Conservation (phyloP, 129 eudicot species). For the Gnaphalium uliginosum region DNA sequence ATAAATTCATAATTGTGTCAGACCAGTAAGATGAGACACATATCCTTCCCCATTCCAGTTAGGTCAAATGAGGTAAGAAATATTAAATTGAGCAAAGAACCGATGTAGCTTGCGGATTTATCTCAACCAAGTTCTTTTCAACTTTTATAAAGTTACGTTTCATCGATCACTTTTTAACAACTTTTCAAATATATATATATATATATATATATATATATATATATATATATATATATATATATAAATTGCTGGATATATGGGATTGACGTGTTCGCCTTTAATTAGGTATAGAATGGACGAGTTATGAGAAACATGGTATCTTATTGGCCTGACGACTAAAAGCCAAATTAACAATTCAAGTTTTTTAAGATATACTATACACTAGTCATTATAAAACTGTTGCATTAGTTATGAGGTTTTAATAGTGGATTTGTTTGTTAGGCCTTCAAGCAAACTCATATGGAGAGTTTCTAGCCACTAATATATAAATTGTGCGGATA, state of each 20-base stretch:
- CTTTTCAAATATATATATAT: conserved; percentile 1
- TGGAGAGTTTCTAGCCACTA: conserved; percentile 31
- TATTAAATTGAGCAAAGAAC: conserved; percentile 12
- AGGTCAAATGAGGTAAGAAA: conserved; percentile 25
- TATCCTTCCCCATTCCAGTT: conserved; percentile 21
- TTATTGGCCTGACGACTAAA: conserved; percentile 44
- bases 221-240: too few relatives aligned
- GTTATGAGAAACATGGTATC: conserved; percentile 24
- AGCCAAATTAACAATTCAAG: conserved; percentile 17
- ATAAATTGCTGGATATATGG: conserved; percentile 33
- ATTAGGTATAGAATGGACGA: conserved; percentile 43
- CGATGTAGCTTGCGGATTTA: conserved; percentile 14
- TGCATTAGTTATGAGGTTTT: conserved; percentile 4
- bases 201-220: conserved; percentile 28
- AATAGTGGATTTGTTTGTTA: conserved; percentile 18
- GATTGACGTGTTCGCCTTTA: conserved; percentile 37
- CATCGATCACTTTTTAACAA: conserved; percentile 31
- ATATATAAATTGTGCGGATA: conserved; percentile 28
- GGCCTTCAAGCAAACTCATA: conserved; percentile 29
- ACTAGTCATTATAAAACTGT: conserved; percentile 11
- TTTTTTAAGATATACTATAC: conserved; percentile 20
- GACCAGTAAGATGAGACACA: conserved; percentile 6
- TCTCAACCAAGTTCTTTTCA: conserved; percentile 29
- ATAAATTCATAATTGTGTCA: neutral
- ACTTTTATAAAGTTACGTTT: conserved; percentile 25